Evolutionary conservation across 1,139 yeast genomes (phyloP).

Genomic region (Yamadazyma buinensis): DNA sequence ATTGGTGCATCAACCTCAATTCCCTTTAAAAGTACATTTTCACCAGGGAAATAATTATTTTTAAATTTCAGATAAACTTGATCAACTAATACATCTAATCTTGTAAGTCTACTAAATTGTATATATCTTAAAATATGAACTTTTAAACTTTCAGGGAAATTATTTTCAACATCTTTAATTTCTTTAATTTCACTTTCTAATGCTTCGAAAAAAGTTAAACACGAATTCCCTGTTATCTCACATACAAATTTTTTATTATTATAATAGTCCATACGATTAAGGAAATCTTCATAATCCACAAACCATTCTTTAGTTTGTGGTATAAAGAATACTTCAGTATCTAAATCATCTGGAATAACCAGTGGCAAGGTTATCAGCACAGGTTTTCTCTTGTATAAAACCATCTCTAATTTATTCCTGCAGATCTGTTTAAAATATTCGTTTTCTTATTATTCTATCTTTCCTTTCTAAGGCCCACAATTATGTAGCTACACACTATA

Average conservation of each 20-base stretch:
- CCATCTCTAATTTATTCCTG: no score
- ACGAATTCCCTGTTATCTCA: conserved; percentile 92
- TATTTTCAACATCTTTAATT: conserved; percentile 66
- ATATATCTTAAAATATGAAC: conserved; percentile 85
- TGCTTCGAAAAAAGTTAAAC: conserved; percentile 89
- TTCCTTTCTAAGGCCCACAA: no score
- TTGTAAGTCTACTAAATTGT: conserved; percentile 78
- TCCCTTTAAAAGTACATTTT: conserved; percentile 62
- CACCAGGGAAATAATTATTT: conserved; percentile 90
- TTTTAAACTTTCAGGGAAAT: conserved; percentile 86
- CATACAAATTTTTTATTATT: conserved; percentile 80
- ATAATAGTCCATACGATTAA: conserved; percentile 67
- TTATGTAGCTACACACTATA: no score
- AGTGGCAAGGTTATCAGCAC: conserved; percentile 58
- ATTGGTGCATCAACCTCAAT: conserved; percentile 11
- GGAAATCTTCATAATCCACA: conserved; percentile 66
- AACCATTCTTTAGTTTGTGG: conserved; percentile 90
- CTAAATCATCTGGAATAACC: conserved; percentile 48
- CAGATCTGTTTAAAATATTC: no score
- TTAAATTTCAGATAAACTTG: conserved; percentile 73
- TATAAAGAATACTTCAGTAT: conserved; percentile 68
- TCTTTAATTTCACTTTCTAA: conserved; percentile 67
- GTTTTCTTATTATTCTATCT: no score
- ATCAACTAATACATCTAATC: conserved; percentile 85
- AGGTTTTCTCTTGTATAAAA: conserved; percentile 68